Conservation (phyloP, 768 basidiomycete genomes). For the Gyrodon lividus region DNA sequence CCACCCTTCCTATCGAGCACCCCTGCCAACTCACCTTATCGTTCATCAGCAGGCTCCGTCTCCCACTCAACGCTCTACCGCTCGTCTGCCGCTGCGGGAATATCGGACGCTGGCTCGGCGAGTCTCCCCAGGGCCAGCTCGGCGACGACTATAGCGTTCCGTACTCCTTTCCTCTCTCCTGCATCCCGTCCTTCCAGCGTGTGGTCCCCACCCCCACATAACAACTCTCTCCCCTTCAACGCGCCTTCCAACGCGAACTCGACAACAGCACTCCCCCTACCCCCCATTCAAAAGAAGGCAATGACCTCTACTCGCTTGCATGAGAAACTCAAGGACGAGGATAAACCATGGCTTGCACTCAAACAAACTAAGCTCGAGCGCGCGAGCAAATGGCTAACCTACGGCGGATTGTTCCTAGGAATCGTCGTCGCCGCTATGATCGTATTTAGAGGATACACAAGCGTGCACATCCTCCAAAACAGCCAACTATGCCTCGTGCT, state of each 20-base stretch:
- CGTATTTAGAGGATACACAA: slow-evolving; percentile 44
- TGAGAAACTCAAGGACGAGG: slow-evolving; percentile 46
- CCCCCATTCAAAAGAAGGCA: slow-evolving; percentile 37
- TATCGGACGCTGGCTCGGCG: slow-evolving; percentile 10
- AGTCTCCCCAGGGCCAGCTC: slow-evolving; percentile 41
- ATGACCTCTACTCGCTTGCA: slow-evolving; percentile 49
- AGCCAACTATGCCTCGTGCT: slow-evolving; percentile 44
- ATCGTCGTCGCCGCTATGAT: slow-evolving; percentile 40
- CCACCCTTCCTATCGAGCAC: slow-evolving; percentile 43
- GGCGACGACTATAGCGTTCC: slow-evolving; percentile 49
- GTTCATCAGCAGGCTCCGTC: slow-evolving; percentile 22
- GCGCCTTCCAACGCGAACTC: slow-evolving; percentile 30
- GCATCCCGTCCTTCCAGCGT: slow-evolving; percentile 61
- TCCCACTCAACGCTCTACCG: slow-evolving; percentile 32
- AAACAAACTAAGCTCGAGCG: slow-evolving; percentile 28
- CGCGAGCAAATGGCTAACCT: slow-evolving; percentile 50
- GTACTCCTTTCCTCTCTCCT: slow-evolving; percentile 68
- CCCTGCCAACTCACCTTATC: slow-evolving; percentile 41
- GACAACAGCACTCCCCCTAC: slow-evolving; percentile 36
- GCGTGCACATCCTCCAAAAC: slow-evolving; percentile 37
- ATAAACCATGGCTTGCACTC: slow-evolving; percentile 48
- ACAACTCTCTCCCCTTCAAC: slow-evolving; percentile 22
- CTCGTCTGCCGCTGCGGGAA: slow-evolving; percentile 21
- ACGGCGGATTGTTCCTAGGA: slow-evolving; percentile 42
- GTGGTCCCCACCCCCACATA: slow-evolving; percentile 58